Base-by-base conservation (phyloP, 345 rosid species). In the Linum usitatissimum region DNA sequence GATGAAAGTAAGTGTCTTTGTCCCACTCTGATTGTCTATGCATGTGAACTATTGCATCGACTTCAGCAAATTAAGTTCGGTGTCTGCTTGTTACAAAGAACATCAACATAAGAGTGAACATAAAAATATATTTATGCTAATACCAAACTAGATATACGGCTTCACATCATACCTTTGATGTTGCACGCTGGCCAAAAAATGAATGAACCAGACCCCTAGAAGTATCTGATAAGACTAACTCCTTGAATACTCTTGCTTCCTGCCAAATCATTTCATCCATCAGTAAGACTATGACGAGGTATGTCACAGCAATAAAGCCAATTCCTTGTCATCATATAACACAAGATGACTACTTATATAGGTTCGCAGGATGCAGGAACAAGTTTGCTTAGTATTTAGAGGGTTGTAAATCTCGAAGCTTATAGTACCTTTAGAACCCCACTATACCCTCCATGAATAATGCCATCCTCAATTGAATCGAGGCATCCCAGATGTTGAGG, bases 391-490 rank as follows among this genome's bases (percentile, higher is more conserved):
- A 34, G 38, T 34, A 34, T 7, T 23, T 34, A 34, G 38, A 34
- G 4, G 38, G 8, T 34, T 34, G 5, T 34, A 34, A 34, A 34
- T 34, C 38, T 34, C 8, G 4, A 60, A 38, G 59, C 3, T 9
- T 63, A 55, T 2, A 19, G 59, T 74, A 89, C 98, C 98, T 84
- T 79, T 10, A 92, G 80, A 76, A 89, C 84, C 38, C 98, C 98
- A 65, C 31, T 80, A 61, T 92, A 87, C 71, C 98, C 97, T 73
- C 97, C 98, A 78, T 92, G 95, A 70, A 84, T 34, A 61, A 92
- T 70, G 64, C 98, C 98, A 48, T 84, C 96, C 80, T 92, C 98
- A 39, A 92, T 89, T 62, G 87, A 91, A 73, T 89, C 91, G 77
- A 92, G 84, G 74, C 86, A 81, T 66, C 75, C 96, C 60, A 66